Conservation (phyloP, 2,329 filamentous ascomycete genomes). For the Colletotrichum agaves region DNA sequence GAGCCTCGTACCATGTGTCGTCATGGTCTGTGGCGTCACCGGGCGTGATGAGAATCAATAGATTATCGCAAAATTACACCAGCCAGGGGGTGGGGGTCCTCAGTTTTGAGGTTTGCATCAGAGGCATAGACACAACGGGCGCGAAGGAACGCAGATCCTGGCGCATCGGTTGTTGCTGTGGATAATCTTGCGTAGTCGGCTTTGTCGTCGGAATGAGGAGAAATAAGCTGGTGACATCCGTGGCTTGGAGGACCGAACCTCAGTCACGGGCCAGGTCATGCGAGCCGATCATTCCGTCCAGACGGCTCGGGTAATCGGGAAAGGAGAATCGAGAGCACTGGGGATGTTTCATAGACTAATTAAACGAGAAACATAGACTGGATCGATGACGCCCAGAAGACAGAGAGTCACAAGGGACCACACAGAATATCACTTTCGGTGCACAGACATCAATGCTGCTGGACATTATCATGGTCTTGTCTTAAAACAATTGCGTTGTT, state of each 20-base stretch:
- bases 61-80: background rate
- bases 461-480: too few relatives aligned
- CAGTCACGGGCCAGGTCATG: background rate
- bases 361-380: background rate
- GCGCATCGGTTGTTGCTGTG: constrained; percentile 1
- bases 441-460: too few relatives aligned
- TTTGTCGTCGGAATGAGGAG: constrained; percentile 24
- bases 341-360: background rate
- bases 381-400: background rate
- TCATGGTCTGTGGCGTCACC: background rate
- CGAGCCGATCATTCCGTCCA: background rate
- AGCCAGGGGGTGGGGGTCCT: background rate
- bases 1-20: background rate
- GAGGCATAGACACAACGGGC: constrained; percentile 26
- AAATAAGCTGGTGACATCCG: constrained; percentile 25
- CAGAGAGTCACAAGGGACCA: background rate
- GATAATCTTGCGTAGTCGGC: background rate
- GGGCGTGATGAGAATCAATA: background rate
- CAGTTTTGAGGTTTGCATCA: background rate
- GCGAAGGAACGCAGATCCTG: constrained; percentile 11
- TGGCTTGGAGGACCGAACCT: constrained; percentile 24
- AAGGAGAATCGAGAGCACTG: background rate
- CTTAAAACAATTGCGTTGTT: background rate
- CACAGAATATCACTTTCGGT: background rate
- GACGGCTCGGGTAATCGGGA: background rate